Evolutionary conservation across 257 asterid species (phyloP), one percentile per base, ranked within the genome.

Genomic region (Plectranthus barbatus): DNA sequence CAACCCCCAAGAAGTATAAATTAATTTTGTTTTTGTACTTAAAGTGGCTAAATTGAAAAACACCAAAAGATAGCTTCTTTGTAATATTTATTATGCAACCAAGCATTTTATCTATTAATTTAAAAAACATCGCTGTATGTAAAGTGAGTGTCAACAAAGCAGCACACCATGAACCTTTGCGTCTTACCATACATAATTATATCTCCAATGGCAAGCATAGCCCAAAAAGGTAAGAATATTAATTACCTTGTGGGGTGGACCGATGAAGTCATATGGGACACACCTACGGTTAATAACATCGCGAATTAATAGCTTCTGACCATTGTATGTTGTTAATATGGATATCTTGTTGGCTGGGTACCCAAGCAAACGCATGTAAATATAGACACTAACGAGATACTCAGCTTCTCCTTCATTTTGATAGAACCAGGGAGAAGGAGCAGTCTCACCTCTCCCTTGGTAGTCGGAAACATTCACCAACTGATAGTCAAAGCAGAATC

Each of bases 381-480:
- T 93, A 70, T 89, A 93, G 60, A 90, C 84, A 62, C 97, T 93
- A 72, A 93, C 96, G 39, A 90, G 29, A 70, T 87, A 93, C 68
- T 93, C 99, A n/a, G 99, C 99, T 74, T 93, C 99, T 61, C 97
- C 99, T 82, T 93, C 99, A 75, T 93, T 93, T 70, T 93, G 99
- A 73, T 93, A 93, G 66, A 93, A 93, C 99, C 99, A 93, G 14
- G 99, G 99, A 44, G 99, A 93, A 63, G 99, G 99, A 39, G 99
- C 99, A 72, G 76, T 72, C 77, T 93, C 99, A 46, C 99, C 99
- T 83, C 77, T 87, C 72, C 95, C 97, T 62, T 71, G 90, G 79
- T 87, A 90, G 75, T 89, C 97, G 7, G 95, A 88, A 73, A 93
- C 97, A 68, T 93, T 91, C 10, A 93, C 82, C 79, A 93, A 78